A percentile compares a stretch with the other conserved stretches of the same genome.
Evolutionary conservation across 2,329 filamentous ascomycete species (phyloP).

Genomic region (Rhexocercosporidium sp.): DNA sequence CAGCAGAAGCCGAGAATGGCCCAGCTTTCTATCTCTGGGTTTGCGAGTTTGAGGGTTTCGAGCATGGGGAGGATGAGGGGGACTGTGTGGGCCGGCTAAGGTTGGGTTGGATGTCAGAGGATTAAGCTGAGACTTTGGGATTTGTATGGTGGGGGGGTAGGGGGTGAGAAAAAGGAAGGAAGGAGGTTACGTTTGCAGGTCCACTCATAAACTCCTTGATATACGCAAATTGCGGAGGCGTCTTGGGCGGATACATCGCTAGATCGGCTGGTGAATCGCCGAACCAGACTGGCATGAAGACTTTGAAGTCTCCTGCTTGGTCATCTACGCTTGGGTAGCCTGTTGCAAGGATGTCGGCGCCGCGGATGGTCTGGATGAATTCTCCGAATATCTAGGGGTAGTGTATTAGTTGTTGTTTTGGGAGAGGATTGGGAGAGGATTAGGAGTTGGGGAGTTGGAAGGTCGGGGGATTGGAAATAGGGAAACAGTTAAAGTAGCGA

Average conservation of each 20-base stretch:
- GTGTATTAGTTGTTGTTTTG: too few species aligned
- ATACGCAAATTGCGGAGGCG: conserved; percentile 26
- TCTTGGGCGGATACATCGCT: conserved; percentile 27
- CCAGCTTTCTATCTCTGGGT: conserved; percentile 33
- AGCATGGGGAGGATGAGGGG: conserved; percentile 18
- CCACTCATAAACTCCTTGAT: conserved; percentile 33
- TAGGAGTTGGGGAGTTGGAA: too few species aligned
- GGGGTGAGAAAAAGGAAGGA: background rate
- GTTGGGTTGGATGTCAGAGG: background rate
- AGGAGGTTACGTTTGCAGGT: conserved; percentile 16
- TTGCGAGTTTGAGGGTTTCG: conserved; percentile 18
- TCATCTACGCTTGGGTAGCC: conserved; percentile 40
- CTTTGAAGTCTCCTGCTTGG: conserved; percentile 68
- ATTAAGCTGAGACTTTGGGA: background rate
- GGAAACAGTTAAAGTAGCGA: too few species aligned
- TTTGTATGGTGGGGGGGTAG: background rate
- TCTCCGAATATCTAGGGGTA: conserved; percentile 68
- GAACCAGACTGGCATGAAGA: conserved; percentile 93
- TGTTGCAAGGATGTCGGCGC: conserved; percentile 67
- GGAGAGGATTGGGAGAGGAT: too few species aligned
- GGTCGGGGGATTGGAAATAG: too few species aligned
- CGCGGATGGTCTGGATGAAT: conserved; percentile 71
- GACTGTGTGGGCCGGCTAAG: conserved; percentile 17
- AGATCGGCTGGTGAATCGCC: conserved; percentile 53
- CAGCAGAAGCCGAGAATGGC: conserved; percentile 58